Percentiles rank a stretch among this genome's conserved stretches.
Evolutionary conservation across 2,329 filamentous ascomycete genomes (phyloP).

Genomic region (Chrysoporthe cubensis): DNA sequence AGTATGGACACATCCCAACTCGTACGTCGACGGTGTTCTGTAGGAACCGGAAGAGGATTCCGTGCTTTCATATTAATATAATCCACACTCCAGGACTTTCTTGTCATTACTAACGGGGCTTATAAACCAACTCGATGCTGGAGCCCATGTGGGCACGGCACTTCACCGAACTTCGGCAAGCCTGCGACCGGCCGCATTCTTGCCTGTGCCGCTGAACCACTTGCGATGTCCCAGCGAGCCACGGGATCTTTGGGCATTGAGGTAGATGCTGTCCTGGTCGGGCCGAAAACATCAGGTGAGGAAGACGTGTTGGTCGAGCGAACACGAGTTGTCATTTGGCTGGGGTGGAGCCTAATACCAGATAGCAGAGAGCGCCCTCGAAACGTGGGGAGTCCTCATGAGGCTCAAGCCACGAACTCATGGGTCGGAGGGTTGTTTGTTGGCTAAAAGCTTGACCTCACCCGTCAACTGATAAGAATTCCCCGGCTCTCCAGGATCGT

Average conservation of each 20-base stretch:
- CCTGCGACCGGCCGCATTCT: not conserved
- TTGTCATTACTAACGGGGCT: not conserved
- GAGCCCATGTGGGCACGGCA: not conserved
- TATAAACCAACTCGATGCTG: not conserved
- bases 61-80: too few relatives aligned
- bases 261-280: too few relatives aligned
- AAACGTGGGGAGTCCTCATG: not conserved
- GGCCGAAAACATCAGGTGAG: not conserved
- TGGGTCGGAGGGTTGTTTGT: not conserved
- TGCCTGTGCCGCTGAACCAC: not conserved
- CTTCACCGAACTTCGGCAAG: not conserved
- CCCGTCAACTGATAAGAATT: not conserved
- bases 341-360: not conserved
- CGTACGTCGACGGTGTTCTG: too few relatives aligned
- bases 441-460: conserved; percentile 5
- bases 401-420: not conserved
- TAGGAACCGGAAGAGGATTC: too few relatives aligned
- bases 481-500: not conserved
- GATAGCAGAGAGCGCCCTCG: not conserved
- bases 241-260: not conserved
- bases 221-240: not conserved
- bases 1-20: too few relatives aligned
- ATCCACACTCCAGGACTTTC: too few relatives aligned
- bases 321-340: not conserved
- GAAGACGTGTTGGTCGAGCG: not conserved